Percentiles rank a stretch among this genome's conserved stretches.
Conservation (phyloP, 495 filamentous ascomycete genomes). For the Neurospora discreta region DNA sequence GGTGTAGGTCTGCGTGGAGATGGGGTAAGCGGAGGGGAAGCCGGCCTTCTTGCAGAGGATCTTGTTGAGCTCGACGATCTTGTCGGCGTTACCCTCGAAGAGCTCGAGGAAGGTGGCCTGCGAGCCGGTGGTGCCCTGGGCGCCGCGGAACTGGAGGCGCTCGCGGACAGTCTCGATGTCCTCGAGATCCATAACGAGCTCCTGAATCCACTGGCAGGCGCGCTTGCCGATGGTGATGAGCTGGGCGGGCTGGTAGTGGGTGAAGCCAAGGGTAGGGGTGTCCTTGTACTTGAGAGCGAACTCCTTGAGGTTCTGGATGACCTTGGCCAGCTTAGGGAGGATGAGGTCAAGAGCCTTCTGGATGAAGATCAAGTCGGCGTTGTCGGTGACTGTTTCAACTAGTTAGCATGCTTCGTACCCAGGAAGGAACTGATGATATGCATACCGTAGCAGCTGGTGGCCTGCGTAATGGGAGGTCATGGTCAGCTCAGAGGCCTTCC, state of each 20-base stretch:
- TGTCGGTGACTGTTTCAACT: conserved; percentile 51
- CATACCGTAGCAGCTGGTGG: conserved; percentile 25
- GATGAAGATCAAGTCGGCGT: conserved; percentile 79
- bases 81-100: conserved; percentile 69
- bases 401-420: background rate
- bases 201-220: conserved; percentile 70
- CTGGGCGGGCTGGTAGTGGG: conserved; percentile 58
- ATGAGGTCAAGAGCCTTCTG: conserved; percentile 63
- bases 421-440: conserved; percentile 1
- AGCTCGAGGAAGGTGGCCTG: conserved; percentile 60
- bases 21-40: conserved; percentile 60
- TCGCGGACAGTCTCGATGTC: conserved; percentile 66
- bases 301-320: conserved; percentile 65
- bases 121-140: conserved; percentile 34
- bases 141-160: conserved; percentile 62
- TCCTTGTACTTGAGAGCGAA: conserved; percentile 73
- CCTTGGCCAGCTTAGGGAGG: conserved; percentile 74
- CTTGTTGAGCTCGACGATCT: conserved; percentile 62
- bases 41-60: conserved; percentile 71
- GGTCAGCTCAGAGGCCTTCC: background rate
- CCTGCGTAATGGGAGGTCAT: conserved; percentile 2
- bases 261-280: conserved; percentile 58
- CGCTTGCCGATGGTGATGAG: conserved; percentile 73
- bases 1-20: conserved; percentile 66
- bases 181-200: conserved; percentile 76